Conservation (phyloP, 768 basidiomycete species). For the Dentipellis fragilis region DNA sequence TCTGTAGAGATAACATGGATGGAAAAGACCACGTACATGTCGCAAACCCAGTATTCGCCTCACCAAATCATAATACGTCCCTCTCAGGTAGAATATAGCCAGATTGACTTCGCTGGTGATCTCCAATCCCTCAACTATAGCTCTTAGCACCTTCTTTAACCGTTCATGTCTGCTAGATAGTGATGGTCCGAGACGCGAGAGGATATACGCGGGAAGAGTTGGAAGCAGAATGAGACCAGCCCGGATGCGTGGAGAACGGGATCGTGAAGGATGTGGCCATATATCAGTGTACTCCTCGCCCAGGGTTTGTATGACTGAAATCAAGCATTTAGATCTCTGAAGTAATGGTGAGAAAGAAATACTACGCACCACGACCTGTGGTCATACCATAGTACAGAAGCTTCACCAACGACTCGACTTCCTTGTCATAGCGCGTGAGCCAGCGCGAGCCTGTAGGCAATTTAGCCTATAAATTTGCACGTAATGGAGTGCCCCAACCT, state of each 20-base stretch:
- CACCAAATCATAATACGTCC: slow-evolving; percentile 66
- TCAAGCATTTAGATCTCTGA: slow-evolving; percentile 6
- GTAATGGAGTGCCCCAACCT: slow-evolving; percentile 33
- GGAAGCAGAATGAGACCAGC: slow-evolving; percentile 54
- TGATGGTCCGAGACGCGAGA: slow-evolving; percentile 36
- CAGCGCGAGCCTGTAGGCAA: slow-evolving; percentile 57
- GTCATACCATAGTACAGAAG: slow-evolving; percentile 68
- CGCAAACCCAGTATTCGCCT: slow-evolving; percentile 59
- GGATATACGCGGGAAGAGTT: slow-evolving; percentile 52
- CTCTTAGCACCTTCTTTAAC: slow-evolving; percentile 21
- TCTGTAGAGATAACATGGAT: not conserved
- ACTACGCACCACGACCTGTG: slow-evolving; percentile 53
- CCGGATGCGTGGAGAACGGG: slow-evolving; percentile 38
- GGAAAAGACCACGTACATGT: slow-evolving; percentile 37
- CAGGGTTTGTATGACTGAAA: slow-evolving; percentile 63
- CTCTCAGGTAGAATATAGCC: slow-evolving; percentile 70
- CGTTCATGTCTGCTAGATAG: slow-evolving; percentile 26
- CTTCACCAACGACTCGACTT: slow-evolving; percentile 60
- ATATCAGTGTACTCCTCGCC: slow-evolving; percentile 90
- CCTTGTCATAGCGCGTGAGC: slow-evolving; percentile 73
- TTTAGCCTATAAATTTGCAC: slow-evolving; percentile 1
- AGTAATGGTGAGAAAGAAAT: not conserved
- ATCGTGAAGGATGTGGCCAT: slow-evolving; percentile 38
- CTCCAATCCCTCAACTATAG: slow-evolving; percentile 43
- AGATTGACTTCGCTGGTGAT: slow-evolving; percentile 62